Conservation (phyloP, 768 basidiomycete species). For the Pisolithus microcarpus region DNA sequence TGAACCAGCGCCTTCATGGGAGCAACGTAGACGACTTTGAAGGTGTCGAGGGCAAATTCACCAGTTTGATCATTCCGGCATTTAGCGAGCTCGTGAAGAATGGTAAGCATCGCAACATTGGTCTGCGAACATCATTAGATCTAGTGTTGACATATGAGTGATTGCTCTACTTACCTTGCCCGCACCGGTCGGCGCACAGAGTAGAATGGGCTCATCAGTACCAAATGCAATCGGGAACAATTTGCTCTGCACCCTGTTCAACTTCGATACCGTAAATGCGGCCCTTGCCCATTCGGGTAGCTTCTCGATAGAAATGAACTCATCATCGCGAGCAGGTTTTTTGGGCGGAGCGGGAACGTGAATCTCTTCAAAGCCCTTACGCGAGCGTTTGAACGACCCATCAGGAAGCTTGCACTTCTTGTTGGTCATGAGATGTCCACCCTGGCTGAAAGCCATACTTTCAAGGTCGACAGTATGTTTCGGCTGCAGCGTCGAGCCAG, state of each 20-base stretch:
- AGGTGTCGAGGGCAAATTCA: conserved; percentile 73
- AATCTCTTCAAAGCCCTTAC: conserved; percentile 97
- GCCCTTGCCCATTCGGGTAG: conserved; percentile 83
- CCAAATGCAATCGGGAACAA: conserved; percentile 90
- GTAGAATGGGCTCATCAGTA: conserved; percentile 87
- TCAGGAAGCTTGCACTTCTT: conserved; percentile 98
- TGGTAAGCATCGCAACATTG: conserved; percentile 93
- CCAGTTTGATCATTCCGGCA: conserved; percentile 80
- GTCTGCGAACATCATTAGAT: conserved; percentile 48
- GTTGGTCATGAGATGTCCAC: conserved; percentile 96
- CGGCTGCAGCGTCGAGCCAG: conserved; percentile 82
- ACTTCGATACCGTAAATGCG: conserved; percentile 73
- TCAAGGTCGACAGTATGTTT: conserved; percentile 84
- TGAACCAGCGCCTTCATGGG: conserved; percentile 99
- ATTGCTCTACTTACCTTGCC: conserved; percentile 69
- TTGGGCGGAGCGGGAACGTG: conserved; percentile 92
- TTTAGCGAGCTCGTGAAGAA: conserved; percentile 85
- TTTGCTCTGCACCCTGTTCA: conserved; percentile 92
- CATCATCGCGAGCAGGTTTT: conserved; percentile 53
- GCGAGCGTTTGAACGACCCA: conserved; percentile 92
- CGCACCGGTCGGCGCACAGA: conserved; percentile 97
- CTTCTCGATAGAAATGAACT: conserved; percentile 61
- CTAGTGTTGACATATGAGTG: not conserved
- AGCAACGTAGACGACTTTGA: conserved; percentile 97
- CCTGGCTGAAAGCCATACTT: conserved; percentile 92